Evolutionary conservation across 192 early-diverging fungal species (phyloP), one percentile per base, ranked within the genome.

Genomic region (Podila minutissima): DNA sequence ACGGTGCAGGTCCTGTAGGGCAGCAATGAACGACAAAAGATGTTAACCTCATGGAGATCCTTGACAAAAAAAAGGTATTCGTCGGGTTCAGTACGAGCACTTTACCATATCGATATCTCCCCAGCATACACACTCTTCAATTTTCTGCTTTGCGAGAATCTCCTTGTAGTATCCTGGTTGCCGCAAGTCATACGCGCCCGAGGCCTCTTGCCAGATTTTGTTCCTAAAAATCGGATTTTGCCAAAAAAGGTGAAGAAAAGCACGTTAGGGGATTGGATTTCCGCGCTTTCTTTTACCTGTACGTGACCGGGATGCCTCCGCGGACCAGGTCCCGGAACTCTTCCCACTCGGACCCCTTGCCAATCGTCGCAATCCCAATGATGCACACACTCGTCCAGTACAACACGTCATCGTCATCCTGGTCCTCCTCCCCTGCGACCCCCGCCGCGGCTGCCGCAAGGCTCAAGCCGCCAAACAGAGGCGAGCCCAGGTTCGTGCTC

Each of bases 361-460:
- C 77, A 22, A 81, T 81, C 0, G 77, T 81, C 50, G 77, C 77
- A n/a, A 81, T 81, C 8, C 77, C 77, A 59, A 81, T 69, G 11
- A 81, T 67, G 60, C 77, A 81, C 8, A 81, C 67, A 62, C 77
- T 81, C 0, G 77, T 69, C 77, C 77, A 81, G 37, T 81, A 81
- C 66, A 81, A 37, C 4, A 64, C 22, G 66, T 81, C 71, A 3
- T 81, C 77, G 8, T 81, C 77, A 59, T 81, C 77, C 24, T 81
- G 77, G 33, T 81, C 77, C 48, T 76, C 67, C 3, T 66, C 59
- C 20, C 62, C 60, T 10, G 35, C 9, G 29, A 57, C 24, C 20
- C 71, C 67, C 20, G 49, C 15, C 66, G 72, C 50, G 17, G 50
- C 50, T 7, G 50, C 53, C 53, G 53, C 53, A 24, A 55, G 53